These are phyloP conservation scores for Globisporangium sylvaticum DNA, from an alignment of 352 stramenopile species.

Conservation along the genomic window DNA sequence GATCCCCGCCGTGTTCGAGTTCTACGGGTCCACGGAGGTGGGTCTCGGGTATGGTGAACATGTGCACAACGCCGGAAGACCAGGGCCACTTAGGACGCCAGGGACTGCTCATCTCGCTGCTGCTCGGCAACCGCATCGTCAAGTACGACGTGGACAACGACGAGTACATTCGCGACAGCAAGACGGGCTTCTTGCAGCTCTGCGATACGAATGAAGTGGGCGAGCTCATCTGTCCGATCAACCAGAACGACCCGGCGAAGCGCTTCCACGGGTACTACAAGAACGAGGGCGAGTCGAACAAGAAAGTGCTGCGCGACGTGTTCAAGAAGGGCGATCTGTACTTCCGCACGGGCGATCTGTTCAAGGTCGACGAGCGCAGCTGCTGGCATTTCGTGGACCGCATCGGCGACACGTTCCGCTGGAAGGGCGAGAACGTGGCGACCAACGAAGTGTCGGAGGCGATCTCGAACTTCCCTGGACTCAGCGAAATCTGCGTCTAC, in stretches of 20 bases:
- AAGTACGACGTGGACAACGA: slow-evolving; percentile 77
- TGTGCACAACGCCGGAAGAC: slow-evolving; percentile 51
- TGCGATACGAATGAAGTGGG: slow-evolving; percentile 58
- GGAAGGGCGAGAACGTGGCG: slow-evolving; percentile 92
- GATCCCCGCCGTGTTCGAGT: slow-evolving; percentile 86
- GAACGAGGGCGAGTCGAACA: slow-evolving; percentile 66
- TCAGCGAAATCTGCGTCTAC: slow-evolving; percentile 76
- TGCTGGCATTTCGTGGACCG: slow-evolving; percentile 90
- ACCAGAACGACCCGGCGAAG: slow-evolving; percentile 43
- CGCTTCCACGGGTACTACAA: slow-evolving; percentile 88
- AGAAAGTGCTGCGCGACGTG: slow-evolving; percentile 83
- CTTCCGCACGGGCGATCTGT: slow-evolving; percentile 89
- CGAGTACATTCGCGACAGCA: slow-evolving; percentile 39
- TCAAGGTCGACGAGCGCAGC: slow-evolving; percentile 62
- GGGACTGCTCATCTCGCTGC: slow-evolving; percentile 44
- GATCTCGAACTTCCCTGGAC: slow-evolving; percentile 65
- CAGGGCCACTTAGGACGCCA: slow-evolving; percentile 63
- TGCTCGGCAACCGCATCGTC: slow-evolving; percentile 68
- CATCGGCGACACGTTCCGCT: slow-evolving; percentile 91
- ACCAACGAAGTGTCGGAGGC: slow-evolving; percentile 87
- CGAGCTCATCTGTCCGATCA: slow-evolving; percentile 67
- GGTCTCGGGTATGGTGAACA: slow-evolving; percentile 77
- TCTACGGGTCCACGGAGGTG: slow-evolving; percentile 91
- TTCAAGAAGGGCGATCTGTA: slow-evolving; percentile 85
- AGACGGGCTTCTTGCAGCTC: slow-evolving; percentile 41